phyloP scores from a whole-genome alignment of 805 yeast genomes.

The Torulaspora franciscae region DNA sequence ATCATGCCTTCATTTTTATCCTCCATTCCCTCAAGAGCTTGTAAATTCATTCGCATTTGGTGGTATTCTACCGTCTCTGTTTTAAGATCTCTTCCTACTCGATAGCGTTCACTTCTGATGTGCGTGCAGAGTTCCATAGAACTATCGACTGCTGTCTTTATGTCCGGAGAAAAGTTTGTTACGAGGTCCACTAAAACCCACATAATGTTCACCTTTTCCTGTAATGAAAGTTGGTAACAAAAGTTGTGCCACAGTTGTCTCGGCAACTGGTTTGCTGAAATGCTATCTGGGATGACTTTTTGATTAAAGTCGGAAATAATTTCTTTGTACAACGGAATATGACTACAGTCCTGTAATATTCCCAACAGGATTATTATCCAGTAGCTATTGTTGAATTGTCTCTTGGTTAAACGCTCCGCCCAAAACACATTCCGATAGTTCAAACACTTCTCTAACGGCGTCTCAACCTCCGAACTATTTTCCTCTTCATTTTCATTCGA shows the following conservation, averaged over 20 bases:
- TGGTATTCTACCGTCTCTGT: slow-evolving; percentile 17
- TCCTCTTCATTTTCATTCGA: slow-evolving; percentile 26
- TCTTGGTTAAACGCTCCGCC: slow-evolving; percentile 69
- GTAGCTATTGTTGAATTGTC: slow-evolving; percentile 75
- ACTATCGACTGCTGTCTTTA: slow-evolving; percentile 31
- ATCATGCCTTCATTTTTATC: slow-evolving; percentile 17
- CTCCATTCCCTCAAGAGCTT: slow-evolving; percentile 11
- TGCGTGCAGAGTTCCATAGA: slow-evolving; percentile 33
- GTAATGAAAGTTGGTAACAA: slow-evolving; percentile 46
- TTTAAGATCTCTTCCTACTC: slow-evolving; percentile 28
- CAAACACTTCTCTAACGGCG: slow-evolving; percentile 37
- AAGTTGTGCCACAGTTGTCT: slow-evolving; percentile 48
- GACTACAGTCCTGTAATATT: slow-evolving; percentile 42
- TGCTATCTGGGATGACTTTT: slow-evolving; percentile 45
- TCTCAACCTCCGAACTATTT: slow-evolving; percentile 18
- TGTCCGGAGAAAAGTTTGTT: slow-evolving; percentile 30
- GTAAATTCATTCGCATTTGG: slow-evolving; percentile 7
- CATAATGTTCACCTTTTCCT: slow-evolving; percentile 52
- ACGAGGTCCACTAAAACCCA: slow-evolving; percentile 61
- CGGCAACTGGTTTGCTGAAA: slow-evolving; percentile 30
- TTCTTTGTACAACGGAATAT: slow-evolving; percentile 27
- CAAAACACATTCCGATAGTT: slow-evolving; percentile 61
- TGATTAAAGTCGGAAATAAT: slow-evolving; percentile 48
- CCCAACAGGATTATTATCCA: slow-evolving; percentile 82
- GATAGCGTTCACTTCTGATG: slow-evolving; percentile 34